Evolutionary conservation across 768 basidiomycete species (phyloP), one percentile per base, ranked within the genome.

Genomic region (Clavulina sp.): DNA sequence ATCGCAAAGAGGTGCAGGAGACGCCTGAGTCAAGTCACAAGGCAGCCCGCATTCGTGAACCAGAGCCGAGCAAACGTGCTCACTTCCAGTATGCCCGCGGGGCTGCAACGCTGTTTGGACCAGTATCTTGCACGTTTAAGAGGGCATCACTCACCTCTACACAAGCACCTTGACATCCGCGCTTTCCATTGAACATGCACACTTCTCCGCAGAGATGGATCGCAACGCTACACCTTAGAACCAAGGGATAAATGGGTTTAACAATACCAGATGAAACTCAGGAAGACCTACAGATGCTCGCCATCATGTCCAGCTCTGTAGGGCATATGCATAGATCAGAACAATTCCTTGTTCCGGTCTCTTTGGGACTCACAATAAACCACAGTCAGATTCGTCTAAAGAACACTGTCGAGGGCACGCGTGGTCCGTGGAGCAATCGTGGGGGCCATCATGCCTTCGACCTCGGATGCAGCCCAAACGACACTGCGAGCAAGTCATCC

Each of bases 221-320:
- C 28, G 68, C 69, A 1, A 71, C 66, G 29, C 68, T 62, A 55
- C 78, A 80, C n/a, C n/a, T n/a, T n/a, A n/a, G n/a, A n/a, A n/a
- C n/a, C n/a, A n/a, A n/a, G n/a, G n/a, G n/a, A n/a, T n/a, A n/a
- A n/a, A n/a, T n/a, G n/a, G n/a, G n/a, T n/a, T n/a, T n/a, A n/a
- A n/a, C n/a, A n/a, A n/a, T n/a, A n/a, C n/a, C n/a, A n/a, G n/a
- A n/a, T n/a, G n/a, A n/a, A n/a, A n/a, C n/a, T n/a, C n/a, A n/a
- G n/a, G n/a, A n/a, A n/a, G n/a, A n/a, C n/a, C n/a, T n/a, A n/a
- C 52, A 78, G 80, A 50, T 6, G n/a, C n/a, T 63, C 65, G 13
- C 74, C 75, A 21, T 68, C 60, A 54, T 80, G 77, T 0, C 78
- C 78, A 29, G 76, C 77, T 18, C 76, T 78, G 54, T n/a, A n/a